Conservation (phyloP, 164 flowering plant species). For the Dillenia turbinata region DNA sequence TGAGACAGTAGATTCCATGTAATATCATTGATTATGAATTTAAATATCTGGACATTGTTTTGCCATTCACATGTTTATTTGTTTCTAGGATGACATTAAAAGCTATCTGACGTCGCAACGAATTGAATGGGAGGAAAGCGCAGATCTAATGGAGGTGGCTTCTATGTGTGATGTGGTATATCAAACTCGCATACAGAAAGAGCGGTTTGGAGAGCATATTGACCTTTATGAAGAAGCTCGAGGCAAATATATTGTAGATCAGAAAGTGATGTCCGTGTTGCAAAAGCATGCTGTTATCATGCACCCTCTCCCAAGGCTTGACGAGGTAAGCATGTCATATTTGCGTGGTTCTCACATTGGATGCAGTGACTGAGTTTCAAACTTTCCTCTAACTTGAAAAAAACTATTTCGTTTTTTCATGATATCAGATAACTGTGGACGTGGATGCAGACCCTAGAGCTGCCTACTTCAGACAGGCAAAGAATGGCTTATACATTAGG, state of each 20-base stretch:
- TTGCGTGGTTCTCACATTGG: neutral
- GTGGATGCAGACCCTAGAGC: conserved; percentile 95
- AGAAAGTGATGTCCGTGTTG: conserved; percentile 54
- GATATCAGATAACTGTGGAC: conserved; percentile 72
- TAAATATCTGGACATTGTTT: neutral
- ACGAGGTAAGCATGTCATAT: conserved; percentile 53
- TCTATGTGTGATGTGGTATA: conserved; percentile 94
- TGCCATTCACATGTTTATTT: conserved; percentile 1
- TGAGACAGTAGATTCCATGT: conserved; percentile 11
- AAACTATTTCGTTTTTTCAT: neutral
- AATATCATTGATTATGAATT: neutral
- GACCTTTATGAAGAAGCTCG: conserved; percentile 91
- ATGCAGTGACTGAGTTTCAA: too few species aligned
- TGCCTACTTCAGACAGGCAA: conserved; percentile 97
- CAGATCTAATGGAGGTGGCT: conserved; percentile 83
- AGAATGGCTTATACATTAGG: conserved; percentile 91
- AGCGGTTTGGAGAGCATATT: conserved; percentile 78
- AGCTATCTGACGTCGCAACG: conserved; percentile 68
- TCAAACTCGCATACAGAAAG: conserved; percentile 95
- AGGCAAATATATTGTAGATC: conserved; percentile 88
- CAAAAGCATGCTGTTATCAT: conserved; percentile 89
- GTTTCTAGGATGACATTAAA: conserved; percentile 84
- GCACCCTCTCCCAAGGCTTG: conserved; percentile 99
- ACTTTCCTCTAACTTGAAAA: too few species aligned
- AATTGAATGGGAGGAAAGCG: conserved; percentile 90